Conservation (phyloP, 129 eudicot genomes). For the Oenanthe sinensis region DNA sequence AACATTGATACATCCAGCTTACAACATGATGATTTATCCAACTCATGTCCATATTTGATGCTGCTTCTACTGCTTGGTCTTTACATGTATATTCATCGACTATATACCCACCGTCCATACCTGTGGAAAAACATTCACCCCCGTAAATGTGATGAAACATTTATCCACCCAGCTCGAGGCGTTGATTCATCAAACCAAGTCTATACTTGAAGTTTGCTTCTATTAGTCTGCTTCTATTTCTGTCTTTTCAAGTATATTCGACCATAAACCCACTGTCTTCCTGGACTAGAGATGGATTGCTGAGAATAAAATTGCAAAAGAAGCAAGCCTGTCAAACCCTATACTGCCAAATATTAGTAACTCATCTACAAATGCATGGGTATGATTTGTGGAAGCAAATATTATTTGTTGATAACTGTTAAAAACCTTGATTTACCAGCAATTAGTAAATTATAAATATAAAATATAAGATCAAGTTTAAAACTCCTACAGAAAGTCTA, state of each 20-base stretch:
- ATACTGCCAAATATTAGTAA: background rate
- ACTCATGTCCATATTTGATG: constrained; percentile 45
- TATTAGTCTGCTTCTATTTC: constrained; percentile 45
- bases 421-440: background rate
- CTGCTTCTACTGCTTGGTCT: constrained; percentile 35
- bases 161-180: background rate
- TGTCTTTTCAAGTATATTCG: constrained; percentile 66
- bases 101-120: background rate
- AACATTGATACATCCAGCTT: background rate
- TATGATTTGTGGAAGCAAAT: background rate
- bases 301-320: constrained; percentile 24
- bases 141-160: background rate
- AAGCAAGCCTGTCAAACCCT: background rate
- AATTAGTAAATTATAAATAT: too few species aligned
- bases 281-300: constrained; percentile 60
- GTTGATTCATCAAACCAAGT: constrained; percentile 14
- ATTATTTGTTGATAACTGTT: background rate
- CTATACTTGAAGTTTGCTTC: constrained; percentile 50
- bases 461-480: background rate
- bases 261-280: constrained; percentile 77
- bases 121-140: background rate
- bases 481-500: background rate
- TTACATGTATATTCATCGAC: background rate
- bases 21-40: constrained; percentile 1
- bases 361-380: background rate